Evolutionary conservation across 495 filamentous ascomycete species (phyloP).

Genomic region (Hypomontagnella submonticulosa): DNA sequence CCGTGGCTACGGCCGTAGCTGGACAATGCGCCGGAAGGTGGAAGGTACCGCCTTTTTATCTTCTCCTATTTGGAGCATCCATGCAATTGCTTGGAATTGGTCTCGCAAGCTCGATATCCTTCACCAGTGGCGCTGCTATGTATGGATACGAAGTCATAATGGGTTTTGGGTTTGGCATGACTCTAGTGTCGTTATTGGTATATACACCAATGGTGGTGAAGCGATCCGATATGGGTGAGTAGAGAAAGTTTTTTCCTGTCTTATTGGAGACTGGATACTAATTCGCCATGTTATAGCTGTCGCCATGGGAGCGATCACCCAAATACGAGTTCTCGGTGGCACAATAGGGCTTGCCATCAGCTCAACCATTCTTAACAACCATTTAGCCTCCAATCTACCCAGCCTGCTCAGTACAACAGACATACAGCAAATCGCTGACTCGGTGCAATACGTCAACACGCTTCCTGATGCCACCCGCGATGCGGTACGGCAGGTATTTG

Average conservation of each 20-base stretch:
- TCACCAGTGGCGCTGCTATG: slow-evolving; percentile 45
- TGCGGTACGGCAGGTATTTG: slow-evolving; percentile 30
- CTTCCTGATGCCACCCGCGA: slow-evolving; percentile 28
- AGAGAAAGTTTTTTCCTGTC: background rate
- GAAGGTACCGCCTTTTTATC: slow-evolving; percentile 56
- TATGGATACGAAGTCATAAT: slow-evolving; percentile 61
- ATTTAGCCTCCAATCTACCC: slow-evolving; percentile 22
- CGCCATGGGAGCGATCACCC: slow-evolving; percentile 58
- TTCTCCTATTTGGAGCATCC: slow-evolving; percentile 54
- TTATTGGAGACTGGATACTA: background rate
- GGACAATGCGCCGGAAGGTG: slow-evolving; percentile 49
- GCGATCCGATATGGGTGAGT: slow-evolving; percentile 56
- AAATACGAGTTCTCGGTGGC: slow-evolving; percentile 63
- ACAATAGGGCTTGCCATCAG: slow-evolving; percentile 54
- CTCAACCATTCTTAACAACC: slow-evolving; percentile 38
- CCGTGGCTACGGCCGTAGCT: slow-evolving; percentile 52
- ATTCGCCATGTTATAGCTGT: slow-evolving; percentile 45
- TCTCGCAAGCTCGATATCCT: slow-evolving; percentile 53
- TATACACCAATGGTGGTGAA: slow-evolving; percentile 55
- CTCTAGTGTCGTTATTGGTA: slow-evolving; percentile 53
- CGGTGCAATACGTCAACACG: slow-evolving; percentile 27
- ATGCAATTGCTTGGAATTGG: slow-evolving; percentile 60
- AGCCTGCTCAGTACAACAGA: slow-evolving; percentile 16
- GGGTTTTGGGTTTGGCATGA: slow-evolving; percentile 59
- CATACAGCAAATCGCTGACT: slow-evolving; percentile 28